phyloP scores from a whole-genome alignment of 2,329 filamentous ascomycete genomes.

The Xylariaceae sp. region DNA sequence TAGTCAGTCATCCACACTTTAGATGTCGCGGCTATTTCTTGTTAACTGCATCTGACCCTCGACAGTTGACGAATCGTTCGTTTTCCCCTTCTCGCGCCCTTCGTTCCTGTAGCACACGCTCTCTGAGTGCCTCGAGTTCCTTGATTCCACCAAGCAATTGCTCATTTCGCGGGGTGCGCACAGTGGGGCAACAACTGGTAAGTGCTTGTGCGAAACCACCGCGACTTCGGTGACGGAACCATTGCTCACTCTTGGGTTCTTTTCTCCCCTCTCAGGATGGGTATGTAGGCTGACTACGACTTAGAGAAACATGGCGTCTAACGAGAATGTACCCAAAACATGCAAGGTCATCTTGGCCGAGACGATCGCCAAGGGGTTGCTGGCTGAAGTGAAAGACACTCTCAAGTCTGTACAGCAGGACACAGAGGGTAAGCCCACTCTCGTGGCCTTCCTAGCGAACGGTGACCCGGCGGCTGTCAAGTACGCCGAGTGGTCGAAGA shows the following conservation, averaged over 20 bases:
- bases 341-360: constrained; percentile 93
- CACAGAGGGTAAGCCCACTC: constrained; percentile 55
- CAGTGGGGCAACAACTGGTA: constrained; percentile 20
- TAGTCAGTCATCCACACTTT: constrained; percentile 19
- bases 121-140: constrained; percentile 1
- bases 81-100: constrained; percentile 4
- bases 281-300: not conserved
- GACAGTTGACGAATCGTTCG: not conserved
- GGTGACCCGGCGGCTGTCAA: constrained; percentile 83
- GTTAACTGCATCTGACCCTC: constrained; percentile 1
- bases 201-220: too few relatives aligned
- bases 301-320: constrained; percentile 34
- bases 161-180: constrained; percentile 18
- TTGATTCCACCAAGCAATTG: constrained; percentile 3
- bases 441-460: constrained; percentile 91
- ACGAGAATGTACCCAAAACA: constrained; percentile 49
- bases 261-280: too few relatives aligned
- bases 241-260: too few relatives aligned
- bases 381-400: constrained; percentile 71
- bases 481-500: constrained; percentile 96
- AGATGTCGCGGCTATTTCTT: constrained; percentile 11
- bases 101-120: constrained; percentile 3
- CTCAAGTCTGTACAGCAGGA: constrained; percentile 63
- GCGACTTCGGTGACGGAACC: too few relatives aligned
- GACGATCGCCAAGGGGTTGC: constrained; percentile 75